Evolutionary conservation across 2,329 filamentous ascomycete genomes (phyloP).

Genomic region (Pseudocercospora musae): DNA sequence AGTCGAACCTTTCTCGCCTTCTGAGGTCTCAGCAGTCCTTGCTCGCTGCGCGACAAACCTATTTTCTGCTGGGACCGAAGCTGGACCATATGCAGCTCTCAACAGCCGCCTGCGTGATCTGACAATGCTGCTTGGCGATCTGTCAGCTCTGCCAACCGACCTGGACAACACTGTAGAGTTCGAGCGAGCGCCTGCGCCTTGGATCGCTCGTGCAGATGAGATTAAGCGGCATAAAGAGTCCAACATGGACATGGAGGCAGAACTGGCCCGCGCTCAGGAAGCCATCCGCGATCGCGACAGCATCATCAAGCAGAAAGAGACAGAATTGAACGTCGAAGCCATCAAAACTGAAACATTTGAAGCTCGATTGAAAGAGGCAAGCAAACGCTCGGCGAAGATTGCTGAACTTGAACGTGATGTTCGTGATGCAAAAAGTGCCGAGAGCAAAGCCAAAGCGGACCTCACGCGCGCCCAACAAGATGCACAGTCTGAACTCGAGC

Average conservation of each 20-base stretch:
- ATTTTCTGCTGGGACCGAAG: slow-evolving; percentile 54
- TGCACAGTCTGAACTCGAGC: slow-evolving; percentile 28
- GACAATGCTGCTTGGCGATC: slow-evolving; percentile 63
- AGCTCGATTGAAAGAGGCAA: slow-evolving; percentile 78
- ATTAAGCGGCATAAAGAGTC: slow-evolving; percentile 78
- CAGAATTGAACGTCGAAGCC: slow-evolving; percentile 79
- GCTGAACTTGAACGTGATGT: slow-evolving; percentile 55
- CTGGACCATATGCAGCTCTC: slow-evolving; percentile 68
- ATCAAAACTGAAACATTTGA: slow-evolving; percentile 93
- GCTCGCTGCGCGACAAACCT: slow-evolving; percentile 52
- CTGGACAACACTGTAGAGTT: slow-evolving; percentile 52
- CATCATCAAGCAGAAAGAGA: slow-evolving; percentile 56
- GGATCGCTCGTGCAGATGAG: slow-evolving; percentile 77
- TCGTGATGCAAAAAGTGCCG: slow-evolving; percentile 37
- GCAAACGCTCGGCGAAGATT: slow-evolving; percentile 70
- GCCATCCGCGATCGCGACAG: slow-evolving; percentile 72
- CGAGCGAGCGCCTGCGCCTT: slow-evolving; percentile 71
- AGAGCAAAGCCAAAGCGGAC: slow-evolving; percentile 54
- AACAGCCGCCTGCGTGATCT: slow-evolving; percentile 64
- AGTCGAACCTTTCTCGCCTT: slow-evolving; percentile 62
- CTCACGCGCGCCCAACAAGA: slow-evolving; percentile 27
- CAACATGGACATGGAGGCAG: slow-evolving; percentile 78
- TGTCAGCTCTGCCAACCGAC: slow-evolving; percentile 58
- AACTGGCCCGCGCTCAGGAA: slow-evolving; percentile 75
- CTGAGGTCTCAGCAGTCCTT: slow-evolving; percentile 64